Base-by-base conservation (phyloP, 2,329 filamentous ascomycete genomes). In the Nemania abortiva region DNA sequence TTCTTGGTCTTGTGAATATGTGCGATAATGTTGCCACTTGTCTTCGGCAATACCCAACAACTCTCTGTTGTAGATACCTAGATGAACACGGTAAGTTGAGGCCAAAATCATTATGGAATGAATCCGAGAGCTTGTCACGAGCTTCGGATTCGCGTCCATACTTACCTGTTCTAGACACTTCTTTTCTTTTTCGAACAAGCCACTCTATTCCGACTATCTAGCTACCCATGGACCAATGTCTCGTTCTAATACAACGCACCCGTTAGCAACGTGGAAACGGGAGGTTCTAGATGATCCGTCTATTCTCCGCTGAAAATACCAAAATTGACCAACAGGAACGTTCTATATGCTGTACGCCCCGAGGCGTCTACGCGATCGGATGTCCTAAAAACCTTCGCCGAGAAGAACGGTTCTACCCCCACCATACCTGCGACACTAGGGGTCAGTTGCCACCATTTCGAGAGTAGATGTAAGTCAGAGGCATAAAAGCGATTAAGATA, bases 391-490 rank as follows among this genome's bases (percentile, higher is more conserved):
- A 0, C 89, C 89, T 78, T 90, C 88, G 20, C 89, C 89, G 20
- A 85, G 63, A 76, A 85, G 82, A 68, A 97, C 85, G 3, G 89
- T 91, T 71, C 92, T 87, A 0, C 95, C 95, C 29, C 90, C 92
- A 42, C 92, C 95, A 82, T 97, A 98, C 68, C 68, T 69, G 57
- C 2, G 34, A 27, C 37, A 45, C 20, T 61, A 20, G 10, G 37
- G 58, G 52, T 69, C 37, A 69, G 62, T 34, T 37, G 49, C 49
- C 13, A 42, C 15, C 56, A 55, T 60, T 24, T 47, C 22, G n/a
- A 47, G 47, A 31, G 24, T 62, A 22, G 13, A 15, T 52, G n/a
- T 20, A 34, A 2, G 31, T 58, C 20, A 1, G 18, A 27, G 47
- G n/a, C 1, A 13, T 47, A 22, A n/a, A 57, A 49, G n/a, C 18